Conservation (phyloP, 495 filamentous ascomycete genomes). For the Halenospora varia region DNA sequence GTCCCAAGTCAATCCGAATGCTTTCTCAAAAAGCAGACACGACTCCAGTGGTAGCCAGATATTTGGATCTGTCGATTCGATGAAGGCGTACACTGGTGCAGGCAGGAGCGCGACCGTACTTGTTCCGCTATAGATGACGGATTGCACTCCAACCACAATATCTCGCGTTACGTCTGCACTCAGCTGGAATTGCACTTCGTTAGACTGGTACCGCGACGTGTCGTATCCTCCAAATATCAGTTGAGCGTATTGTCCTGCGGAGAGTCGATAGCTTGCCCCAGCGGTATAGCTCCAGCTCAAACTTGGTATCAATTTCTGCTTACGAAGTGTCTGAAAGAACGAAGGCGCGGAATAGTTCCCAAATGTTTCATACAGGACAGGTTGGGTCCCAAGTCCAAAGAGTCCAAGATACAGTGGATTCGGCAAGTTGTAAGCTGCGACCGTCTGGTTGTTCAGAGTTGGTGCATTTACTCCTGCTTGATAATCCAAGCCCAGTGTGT, state of each 20-base stretch:
- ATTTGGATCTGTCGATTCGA: slow-evolving; percentile 50
- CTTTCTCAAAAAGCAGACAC: slow-evolving; percentile 46
- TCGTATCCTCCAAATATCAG: slow-evolving; percentile 54
- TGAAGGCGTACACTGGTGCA: slow-evolving; percentile 32
- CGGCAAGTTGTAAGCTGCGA: neutral
- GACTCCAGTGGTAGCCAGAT: slow-evolving; percentile 50
- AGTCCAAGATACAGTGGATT: neutral
- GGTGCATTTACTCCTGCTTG: slow-evolving; percentile 26
- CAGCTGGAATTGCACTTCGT: slow-evolving; percentile 42
- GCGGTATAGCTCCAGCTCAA: slow-evolving; percentile 52
- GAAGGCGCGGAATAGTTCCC: slow-evolving; percentile 31
- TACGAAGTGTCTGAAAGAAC: slow-evolving; percentile 41
- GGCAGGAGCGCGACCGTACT: slow-evolving; percentile 25
- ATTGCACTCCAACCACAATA: slow-evolving; percentile 43
- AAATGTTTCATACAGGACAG: slow-evolving; percentile 27
- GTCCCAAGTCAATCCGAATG: slow-evolving; percentile 47
- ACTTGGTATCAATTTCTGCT: slow-evolving; percentile 43
- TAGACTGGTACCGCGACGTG: slow-evolving; percentile 43
- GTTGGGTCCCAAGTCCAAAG: slow-evolving; percentile 3
- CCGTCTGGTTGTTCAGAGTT: slow-evolving; percentile 4
- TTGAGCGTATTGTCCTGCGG: slow-evolving; percentile 40
- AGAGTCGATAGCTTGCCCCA: slow-evolving; percentile 44
- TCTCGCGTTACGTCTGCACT: slow-evolving; percentile 42
- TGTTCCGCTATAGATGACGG: slow-evolving; percentile 29
- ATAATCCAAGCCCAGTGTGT: neutral